Percentiles rank a stretch among this genome's conserved stretches.
phyloP scores from a whole-genome alignment of 805 yeast genomes.

The Ogataea paraovalis region DNA sequence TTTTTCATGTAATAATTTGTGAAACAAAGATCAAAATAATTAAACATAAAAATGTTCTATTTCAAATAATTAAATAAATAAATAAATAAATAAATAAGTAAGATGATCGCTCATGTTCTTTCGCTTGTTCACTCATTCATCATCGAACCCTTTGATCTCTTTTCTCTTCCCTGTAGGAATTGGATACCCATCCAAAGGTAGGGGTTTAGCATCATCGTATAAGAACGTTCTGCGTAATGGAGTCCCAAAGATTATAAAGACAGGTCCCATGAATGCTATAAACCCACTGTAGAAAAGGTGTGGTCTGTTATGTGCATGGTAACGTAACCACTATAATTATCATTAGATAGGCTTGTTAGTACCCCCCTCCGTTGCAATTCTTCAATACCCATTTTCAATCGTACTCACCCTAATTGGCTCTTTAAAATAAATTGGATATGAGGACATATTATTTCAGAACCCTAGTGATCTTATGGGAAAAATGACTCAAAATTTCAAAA shows the following conservation, averaged over 20 bases:
- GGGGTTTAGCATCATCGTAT: constrained; percentile 60
- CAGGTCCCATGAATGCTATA: constrained; percentile 66
- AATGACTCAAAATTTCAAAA: no score
- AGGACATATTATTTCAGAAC: constrained; percentile 14
- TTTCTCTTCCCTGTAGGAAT: constrained; percentile 53
- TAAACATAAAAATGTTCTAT: background rate
- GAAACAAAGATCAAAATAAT: constrained; percentile 1
- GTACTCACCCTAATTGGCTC: constrained; percentile 60
- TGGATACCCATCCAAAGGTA: constrained; percentile 56
- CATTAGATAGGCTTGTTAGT: background rate
- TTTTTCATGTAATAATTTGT: constrained; percentile 5
- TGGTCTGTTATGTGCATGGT: constrained; percentile 72
- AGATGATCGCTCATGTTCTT: no score
- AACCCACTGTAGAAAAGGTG: constrained; percentile 63
- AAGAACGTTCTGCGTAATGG: constrained; percentile 68
- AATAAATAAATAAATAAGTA: constrained; percentile 1
- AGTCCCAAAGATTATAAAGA: constrained; percentile 52
- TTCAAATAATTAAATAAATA: constrained; percentile 5
- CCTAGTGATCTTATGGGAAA: no score
- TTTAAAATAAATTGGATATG: constrained; percentile 53
- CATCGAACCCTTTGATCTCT: constrained; percentile 52
- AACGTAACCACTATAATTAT: constrained; percentile 58
- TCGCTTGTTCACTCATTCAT: no score
- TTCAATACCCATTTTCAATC: background rate
- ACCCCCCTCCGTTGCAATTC: background rate